Conservation (phyloP, 495 filamentous ascomycete genomes). For the Tetracladium setigerum region DNA sequence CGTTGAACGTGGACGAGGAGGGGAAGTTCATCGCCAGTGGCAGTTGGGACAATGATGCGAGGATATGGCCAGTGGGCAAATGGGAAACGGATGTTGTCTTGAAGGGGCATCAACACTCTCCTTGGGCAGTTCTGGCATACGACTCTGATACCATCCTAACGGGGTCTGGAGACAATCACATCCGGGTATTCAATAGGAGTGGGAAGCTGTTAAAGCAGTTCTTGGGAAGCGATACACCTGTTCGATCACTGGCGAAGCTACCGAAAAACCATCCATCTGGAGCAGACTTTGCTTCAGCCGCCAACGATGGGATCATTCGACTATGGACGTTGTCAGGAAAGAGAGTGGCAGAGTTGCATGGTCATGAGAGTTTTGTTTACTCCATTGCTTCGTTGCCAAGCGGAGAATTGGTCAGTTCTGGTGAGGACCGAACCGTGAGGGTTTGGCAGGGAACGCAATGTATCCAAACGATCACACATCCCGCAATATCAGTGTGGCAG, state of each 20-base stretch:
- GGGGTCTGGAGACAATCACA: slow-evolving; percentile 83
- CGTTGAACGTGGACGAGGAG: slow-evolving; percentile 68
- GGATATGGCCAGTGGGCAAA: slow-evolving; percentile 66
- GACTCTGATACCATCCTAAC: slow-evolving; percentile 78
- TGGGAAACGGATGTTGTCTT: slow-evolving; percentile 70
- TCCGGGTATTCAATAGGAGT: slow-evolving; percentile 68
- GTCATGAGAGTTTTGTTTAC: slow-evolving; percentile 96
- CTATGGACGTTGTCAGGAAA: slow-evolving; percentile 74
- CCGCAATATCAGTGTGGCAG: slow-evolving; percentile 92
- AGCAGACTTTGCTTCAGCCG: slow-evolving; percentile 81
- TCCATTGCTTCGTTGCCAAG: slow-evolving; percentile 68
- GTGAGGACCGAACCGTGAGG: slow-evolving; percentile 86
- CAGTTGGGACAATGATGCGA: slow-evolving; percentile 87
- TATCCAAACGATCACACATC: slow-evolving; percentile 93
- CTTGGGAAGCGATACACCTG: slow-evolving; percentile 66
- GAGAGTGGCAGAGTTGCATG: slow-evolving; percentile 64
- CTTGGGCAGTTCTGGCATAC: slow-evolving; percentile 86
- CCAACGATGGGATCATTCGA: slow-evolving; percentile 80
- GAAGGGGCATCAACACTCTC: slow-evolving; percentile 67
- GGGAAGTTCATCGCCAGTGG: slow-evolving; percentile 75
- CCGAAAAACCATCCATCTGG: slow-evolving; percentile 69
- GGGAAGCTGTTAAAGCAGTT: slow-evolving; percentile 61
- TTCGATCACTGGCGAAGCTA: slow-evolving; percentile 78
- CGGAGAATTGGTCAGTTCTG: slow-evolving; percentile 83
- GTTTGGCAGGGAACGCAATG: slow-evolving; percentile 80